Percentiles rank a stretch among this genome's conserved stretches.
Conservation (phyloP, 306 rosid genomes). For the Acacia crassicarpa region DNA sequence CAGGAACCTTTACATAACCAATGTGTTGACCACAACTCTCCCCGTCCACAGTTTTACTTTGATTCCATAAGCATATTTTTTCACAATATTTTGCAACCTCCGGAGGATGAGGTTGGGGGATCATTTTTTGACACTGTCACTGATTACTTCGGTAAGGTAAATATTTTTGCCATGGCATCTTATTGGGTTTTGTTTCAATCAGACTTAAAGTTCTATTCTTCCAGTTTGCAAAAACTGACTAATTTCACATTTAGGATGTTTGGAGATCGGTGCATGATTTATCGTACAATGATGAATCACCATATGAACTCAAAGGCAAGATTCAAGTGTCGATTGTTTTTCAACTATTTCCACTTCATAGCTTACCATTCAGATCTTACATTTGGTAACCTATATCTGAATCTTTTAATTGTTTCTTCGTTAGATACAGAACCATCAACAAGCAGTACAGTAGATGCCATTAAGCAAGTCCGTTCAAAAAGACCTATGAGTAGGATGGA, state of each 20-base stretch:
- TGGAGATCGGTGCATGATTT: slow-evolving; percentile 69
- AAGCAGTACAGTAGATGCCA: slow-evolving; percentile 76
- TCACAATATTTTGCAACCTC: slow-evolving; percentile 99
- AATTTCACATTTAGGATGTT: slow-evolving; percentile 49
- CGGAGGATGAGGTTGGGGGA: slow-evolving; percentile 87
- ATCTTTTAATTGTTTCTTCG: slow-evolving; percentile 24
- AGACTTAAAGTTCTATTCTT: slow-evolving; percentile 26
- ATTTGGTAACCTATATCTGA: slow-evolving; percentile 6
- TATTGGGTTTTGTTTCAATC: slow-evolving; percentile 24
- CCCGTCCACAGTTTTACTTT: slow-evolving; percentile 96
- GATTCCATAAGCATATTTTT: slow-evolving; percentile 94
- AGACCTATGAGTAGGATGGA: slow-evolving; percentile 98
- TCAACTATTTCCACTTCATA: slow-evolving; percentile 20
- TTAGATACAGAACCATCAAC: slow-evolving; percentile 59
- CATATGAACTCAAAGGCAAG: slow-evolving; percentile 69
- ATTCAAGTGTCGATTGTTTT: slow-evolving; percentile 26
- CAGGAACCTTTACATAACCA: no score
- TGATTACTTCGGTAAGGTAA: slow-evolving; percentile 86
- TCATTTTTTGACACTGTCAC: slow-evolving; percentile 58
- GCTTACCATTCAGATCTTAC: slow-evolving; percentile 20
- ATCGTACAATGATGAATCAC: slow-evolving; percentile 46
- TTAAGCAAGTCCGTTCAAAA: slow-evolving; percentile 71
- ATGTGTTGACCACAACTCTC: slow-evolving; percentile 99
- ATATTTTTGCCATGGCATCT: slow-evolving; percentile 34
- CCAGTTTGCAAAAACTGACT: slow-evolving; percentile 32